Base-by-base conservation (phyloP, 2,329 filamentous ascomycete genomes). In the Phialocephala sp. region DNA sequence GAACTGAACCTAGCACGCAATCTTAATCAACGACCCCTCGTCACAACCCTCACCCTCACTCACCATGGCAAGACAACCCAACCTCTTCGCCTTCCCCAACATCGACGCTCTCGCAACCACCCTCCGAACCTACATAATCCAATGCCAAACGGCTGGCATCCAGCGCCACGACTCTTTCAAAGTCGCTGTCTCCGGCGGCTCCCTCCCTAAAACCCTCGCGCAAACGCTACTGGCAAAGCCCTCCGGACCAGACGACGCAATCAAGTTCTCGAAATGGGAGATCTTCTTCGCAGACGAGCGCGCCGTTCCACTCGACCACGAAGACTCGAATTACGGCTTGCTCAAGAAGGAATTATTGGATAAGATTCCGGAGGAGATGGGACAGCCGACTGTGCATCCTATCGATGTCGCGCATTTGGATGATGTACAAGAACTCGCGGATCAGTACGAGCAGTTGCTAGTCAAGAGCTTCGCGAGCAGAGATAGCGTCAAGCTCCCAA, bases 241-340 rank as follows among this genome's bases (percentile, higher is more conserved):
- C 24, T 82, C 79, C 11, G 76, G 80, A 50, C 65, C 73, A 8
- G 72, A 89, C 64, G 91, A 93, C 76, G 84, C 82, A 4, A 80
- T 94, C 72, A 84, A 91, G 74, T 97, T 96, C 80, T 83, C 85
- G 77, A 93, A 92, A 79, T 99, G 95, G 95, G 92, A 98, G 76
- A 92, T 99, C 76, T 99, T 98, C 85, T 98, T 97, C 80, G 94
- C 94, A 76, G 95, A 99, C 78, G 95, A 99, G 84, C 92, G 95
- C 76, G 92, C 92, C 73, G 95, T 98, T 61, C 91, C 95, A 24
- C 89, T 97, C 72, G 89, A 95, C 79, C 91, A 98, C 80, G 85
- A 88, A 71, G 94, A 99, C 82, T 97, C 93, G 82, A 99, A 98
- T 82, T 97, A 97, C 81, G 88, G 83, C 67, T 87, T 97, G 54